phyloP scores from a whole-genome alignment of 1,139 yeast species.

The Diutina scorzettiae region DNA sequence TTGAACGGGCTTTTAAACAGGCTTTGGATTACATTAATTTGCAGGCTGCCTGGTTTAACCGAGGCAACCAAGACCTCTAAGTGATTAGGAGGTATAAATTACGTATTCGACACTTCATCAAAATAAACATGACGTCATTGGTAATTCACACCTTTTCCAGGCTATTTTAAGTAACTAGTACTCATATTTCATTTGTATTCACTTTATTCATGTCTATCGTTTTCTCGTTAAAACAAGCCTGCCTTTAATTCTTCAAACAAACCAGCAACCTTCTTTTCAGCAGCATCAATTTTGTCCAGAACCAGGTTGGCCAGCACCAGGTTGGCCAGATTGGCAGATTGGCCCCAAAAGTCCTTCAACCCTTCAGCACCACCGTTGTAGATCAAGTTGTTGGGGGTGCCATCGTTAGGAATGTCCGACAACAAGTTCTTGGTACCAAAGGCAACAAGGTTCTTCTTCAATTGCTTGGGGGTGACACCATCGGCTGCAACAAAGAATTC shows the following conservation, averaged over 20 bases:
- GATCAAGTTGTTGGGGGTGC: conserved; percentile 78
- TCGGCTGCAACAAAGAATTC: conserved; percentile 47
- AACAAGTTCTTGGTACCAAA: conserved; percentile 65
- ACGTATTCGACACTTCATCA: too few species aligned
- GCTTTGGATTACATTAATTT: conserved; percentile 40
- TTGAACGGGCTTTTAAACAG: conserved; percentile 47
- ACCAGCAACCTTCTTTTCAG: neutral
- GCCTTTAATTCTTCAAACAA: conserved; percentile 5
- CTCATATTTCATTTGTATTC: too few species aligned
- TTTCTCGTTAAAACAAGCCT: neutral
- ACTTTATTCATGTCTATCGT: too few species aligned
- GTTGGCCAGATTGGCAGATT: conserved; percentile 8
- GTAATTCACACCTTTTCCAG: too few species aligned
- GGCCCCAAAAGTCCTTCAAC: conserved; percentile 58
- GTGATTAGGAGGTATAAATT: too few species aligned
- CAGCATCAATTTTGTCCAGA: neutral
- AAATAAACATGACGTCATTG: too few species aligned
- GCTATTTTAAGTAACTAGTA: too few species aligned
- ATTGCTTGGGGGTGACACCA: conserved; percentile 68
- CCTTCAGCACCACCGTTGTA: conserved; percentile 91
- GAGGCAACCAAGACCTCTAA: conserved; percentile 19
- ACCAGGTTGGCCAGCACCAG: neutral
- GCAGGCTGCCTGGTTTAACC: conserved; percentile 35
- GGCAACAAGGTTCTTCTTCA: conserved; percentile 77
- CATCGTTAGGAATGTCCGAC: conserved; percentile 58